These are phyloP conservation scores for Mycosphaerella sp. DNA, from an alignment of 2,329 filamentous ascomycete species.

Conservation along the genomic window DNA sequence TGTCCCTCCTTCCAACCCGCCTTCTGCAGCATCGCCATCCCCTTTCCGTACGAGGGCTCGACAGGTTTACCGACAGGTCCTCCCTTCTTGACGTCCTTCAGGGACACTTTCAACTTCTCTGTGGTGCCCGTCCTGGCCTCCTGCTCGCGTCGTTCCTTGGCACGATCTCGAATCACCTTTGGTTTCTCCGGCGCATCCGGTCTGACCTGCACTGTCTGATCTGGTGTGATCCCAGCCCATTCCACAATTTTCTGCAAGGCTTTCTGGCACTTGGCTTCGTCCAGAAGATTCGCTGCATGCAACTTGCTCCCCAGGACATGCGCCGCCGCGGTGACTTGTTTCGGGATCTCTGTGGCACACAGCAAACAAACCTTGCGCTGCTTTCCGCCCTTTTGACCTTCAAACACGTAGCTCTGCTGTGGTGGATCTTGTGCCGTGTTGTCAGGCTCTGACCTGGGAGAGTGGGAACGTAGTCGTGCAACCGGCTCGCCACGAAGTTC, in stretches of 20 bases:
- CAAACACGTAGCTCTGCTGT: conserved; percentile 15
- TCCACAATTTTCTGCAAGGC: conserved; percentile 20
- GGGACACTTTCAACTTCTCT: conserved; percentile 17
- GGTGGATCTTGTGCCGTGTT: background rate
- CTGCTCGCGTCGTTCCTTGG: conserved; percentile 59
- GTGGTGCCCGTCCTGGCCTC: conserved; percentile 44
- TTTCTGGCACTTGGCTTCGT: conserved; percentile 41
- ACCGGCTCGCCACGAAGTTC: conserved; percentile 23
- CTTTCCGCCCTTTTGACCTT: conserved; percentile 10
- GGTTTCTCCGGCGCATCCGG: conserved; percentile 2
- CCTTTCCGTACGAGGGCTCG: conserved; percentile 31
- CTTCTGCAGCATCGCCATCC: conserved; percentile 53
- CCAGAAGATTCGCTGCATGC: conserved; percentile 51
- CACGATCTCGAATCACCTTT: conserved; percentile 56
- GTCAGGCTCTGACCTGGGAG: conserved; percentile 12
- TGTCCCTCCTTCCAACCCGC: conserved; percentile 64
- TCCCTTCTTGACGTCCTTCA: conserved; percentile 23
- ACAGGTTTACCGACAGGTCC: conserved; percentile 3
- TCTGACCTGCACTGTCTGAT: conserved; percentile 19
- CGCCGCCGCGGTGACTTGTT: conserved; percentile 39
- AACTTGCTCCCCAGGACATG: conserved; percentile 55
- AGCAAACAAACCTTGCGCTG: conserved; percentile 23
- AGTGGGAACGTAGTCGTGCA: conserved; percentile 4
- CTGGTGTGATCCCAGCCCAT: conserved; percentile 8
- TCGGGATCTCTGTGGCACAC: conserved; percentile 20